Conservation (phyloP, 2,329 filamentous ascomycete species). For the Raffaelea albimanens region DNA sequence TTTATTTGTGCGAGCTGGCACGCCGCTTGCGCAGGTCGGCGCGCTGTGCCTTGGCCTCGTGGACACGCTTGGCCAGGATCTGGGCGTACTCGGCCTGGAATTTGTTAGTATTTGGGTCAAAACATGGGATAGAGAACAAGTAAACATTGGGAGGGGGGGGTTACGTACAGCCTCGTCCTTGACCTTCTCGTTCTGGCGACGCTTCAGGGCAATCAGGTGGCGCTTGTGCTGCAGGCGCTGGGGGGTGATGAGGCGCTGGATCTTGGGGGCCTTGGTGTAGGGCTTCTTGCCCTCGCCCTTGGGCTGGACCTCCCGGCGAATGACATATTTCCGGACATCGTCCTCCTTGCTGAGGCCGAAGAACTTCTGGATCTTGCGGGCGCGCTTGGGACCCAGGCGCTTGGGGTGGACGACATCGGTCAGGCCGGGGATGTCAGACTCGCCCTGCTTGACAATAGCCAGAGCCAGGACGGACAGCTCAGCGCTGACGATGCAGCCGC, state of each 20-base stretch:
- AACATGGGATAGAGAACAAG: background rate
- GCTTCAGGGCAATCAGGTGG: constrained; percentile 95
- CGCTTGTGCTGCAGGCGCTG: constrained; percentile 99
- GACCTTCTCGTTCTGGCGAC: constrained; percentile 89
- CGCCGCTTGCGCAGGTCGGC: constrained; percentile 93
- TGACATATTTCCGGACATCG: constrained; percentile 99
- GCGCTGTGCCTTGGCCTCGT: constrained; percentile 91
- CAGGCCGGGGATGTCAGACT: constrained; percentile 84
- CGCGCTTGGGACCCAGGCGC: constrained; percentile 98
- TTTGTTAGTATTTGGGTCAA: constrained; percentile 29
- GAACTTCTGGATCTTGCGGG: constrained; percentile 99
- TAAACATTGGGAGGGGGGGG: background rate
- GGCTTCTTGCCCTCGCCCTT: constrained; percentile 96
- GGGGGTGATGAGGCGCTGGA: constrained; percentile 98
- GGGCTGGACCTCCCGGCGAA: constrained; percentile 93
- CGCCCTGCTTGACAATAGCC: constrained; percentile 95
- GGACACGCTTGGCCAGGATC: constrained; percentile 92
- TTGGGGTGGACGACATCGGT: constrained; percentile 98
- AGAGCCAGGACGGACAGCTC: constrained; percentile 94
- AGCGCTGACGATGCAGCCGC: constrained; percentile 95
- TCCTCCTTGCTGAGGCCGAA: constrained; percentile 99
- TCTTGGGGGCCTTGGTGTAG: constrained; percentile 99
- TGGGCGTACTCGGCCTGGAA: constrained; percentile 92
- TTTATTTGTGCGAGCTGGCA: constrained; percentile 87
- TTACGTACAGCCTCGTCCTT: constrained; percentile 95